A percentile compares a stretch with the other conserved stretches of the same genome.
Evolutionary conservation across 179 eudicot genomes (phyloP).

Genomic region (Beta lomatogona): DNA sequence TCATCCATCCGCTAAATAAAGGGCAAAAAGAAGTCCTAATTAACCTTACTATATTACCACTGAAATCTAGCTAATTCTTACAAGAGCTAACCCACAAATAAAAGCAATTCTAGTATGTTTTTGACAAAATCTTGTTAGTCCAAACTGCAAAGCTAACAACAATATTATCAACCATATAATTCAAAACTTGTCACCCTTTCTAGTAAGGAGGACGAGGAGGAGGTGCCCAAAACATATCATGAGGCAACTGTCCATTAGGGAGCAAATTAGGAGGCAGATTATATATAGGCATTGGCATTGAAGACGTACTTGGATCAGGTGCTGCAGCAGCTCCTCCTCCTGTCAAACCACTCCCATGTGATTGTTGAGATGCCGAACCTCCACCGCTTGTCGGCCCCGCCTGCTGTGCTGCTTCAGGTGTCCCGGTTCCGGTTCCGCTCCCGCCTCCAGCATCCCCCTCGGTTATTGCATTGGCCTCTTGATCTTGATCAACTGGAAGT

Average conservation of each 20-base stretch:
- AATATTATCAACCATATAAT: not conserved
- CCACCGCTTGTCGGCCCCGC: conserved; percentile 29
- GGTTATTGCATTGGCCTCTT: conserved; percentile 24
- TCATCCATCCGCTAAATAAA: not conserved
- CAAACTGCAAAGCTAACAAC: conserved; percentile 26
- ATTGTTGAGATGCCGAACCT: conserved; percentile 35
- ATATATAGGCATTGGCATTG: conserved; percentile 48
- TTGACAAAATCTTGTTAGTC: conserved; percentile 30
- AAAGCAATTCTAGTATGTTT: not conserved
- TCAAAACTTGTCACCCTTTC: not conserved
- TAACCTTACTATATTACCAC: not conserved
- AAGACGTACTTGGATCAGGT: conserved; percentile 30
- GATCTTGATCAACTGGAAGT: conserved; percentile 52
- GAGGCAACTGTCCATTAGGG: conserved; percentile 56
- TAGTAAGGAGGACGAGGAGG: conserved; percentile 52
- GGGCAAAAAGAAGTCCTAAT: conserved; percentile 21
- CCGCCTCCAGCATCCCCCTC: conserved; percentile 1
- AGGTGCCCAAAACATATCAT: conserved; percentile 51
- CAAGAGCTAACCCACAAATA: conserved; percentile 17
- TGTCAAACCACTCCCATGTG: conserved; percentile 25
- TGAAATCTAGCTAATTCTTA: conserved; percentile 19
- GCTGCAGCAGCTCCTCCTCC: conserved; percentile 7
- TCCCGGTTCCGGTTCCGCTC: too few species aligned
- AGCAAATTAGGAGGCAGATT: conserved; percentile 49
- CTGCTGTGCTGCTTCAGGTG: not conserved